Evolutionary conservation across 106 monocot species (phyloP).

Genomic region (Amphibolis antarctica): DNA sequence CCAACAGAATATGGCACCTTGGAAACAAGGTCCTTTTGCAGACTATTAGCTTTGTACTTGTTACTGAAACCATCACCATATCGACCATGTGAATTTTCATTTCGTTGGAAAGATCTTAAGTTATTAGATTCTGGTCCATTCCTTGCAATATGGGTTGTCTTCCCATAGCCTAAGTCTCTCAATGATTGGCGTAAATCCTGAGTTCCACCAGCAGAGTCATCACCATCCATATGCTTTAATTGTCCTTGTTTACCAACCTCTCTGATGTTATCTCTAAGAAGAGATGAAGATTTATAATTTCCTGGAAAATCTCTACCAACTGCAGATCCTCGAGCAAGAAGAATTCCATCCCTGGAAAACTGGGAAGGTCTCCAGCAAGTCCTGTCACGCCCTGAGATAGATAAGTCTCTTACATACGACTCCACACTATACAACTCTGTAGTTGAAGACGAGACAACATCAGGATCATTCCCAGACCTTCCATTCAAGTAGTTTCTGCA

Average conservation of each 20-base stretch:
- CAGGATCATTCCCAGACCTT: slow-evolving; percentile 8
- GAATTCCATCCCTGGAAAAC: slow-evolving; percentile 16
- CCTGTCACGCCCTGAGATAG: slow-evolving; percentile 11
- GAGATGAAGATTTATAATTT: slow-evolving; percentile 17
- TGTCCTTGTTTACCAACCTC: slow-evolving; percentile 16
- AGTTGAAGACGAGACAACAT: slow-evolving; percentile 7
- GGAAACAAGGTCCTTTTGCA: slow-evolving; percentile 24
- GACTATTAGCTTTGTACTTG: slow-evolving; percentile 27
- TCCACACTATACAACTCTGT: slow-evolving; percentile 39
- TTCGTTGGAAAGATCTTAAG: slow-evolving; percentile 14
- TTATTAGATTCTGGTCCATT: slow-evolving; percentile 17
- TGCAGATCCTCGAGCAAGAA: slow-evolving; percentile 8
- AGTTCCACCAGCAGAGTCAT: slow-evolving; percentile 12
- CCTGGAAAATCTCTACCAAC: slow-evolving; percentile 18
- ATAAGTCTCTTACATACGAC: slow-evolving; percentile 37
- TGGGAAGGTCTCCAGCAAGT: slow-evolving; percentile 39
- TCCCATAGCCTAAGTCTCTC: slow-evolving; percentile 27
- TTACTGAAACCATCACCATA: slow-evolving; percentile 30
- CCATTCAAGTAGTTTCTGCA: slow-evolving; percentile 24
- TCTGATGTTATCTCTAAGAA: slow-evolving; percentile 26
- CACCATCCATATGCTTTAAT: slow-evolving; percentile 10
- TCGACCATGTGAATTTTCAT: slow-evolving; percentile 15
- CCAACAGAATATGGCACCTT: slow-evolving; percentile 26
- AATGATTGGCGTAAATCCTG: slow-evolving; percentile 28
- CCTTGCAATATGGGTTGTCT: slow-evolving; percentile 22